Percentiles rank a stretch among this genome's conserved stretches.
These are phyloP conservation scores for Chlorella sp. DNA, from an alignment of 139 green algal genomes.

Conservation along the genomic window DNA sequence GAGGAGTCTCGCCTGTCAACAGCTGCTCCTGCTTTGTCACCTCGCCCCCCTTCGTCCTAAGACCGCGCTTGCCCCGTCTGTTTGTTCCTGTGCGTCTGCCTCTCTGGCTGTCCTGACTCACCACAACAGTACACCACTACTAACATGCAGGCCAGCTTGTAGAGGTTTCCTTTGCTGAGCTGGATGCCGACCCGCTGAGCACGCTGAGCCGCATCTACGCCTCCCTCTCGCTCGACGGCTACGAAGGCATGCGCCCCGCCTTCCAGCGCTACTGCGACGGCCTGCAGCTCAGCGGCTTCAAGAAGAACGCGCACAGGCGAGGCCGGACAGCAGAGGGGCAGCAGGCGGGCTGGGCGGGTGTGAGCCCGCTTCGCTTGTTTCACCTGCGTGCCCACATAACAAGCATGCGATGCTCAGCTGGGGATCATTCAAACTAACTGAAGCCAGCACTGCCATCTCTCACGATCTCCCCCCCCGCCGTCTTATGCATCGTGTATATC, in stretches of 20 bases:
- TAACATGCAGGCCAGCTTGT: conserved; percentile 30
- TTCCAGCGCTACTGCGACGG: conserved; percentile 42
- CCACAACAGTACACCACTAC: neutral
- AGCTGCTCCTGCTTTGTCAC: neutral
- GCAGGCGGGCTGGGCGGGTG: no score
- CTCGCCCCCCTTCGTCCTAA: neutral
- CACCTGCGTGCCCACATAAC: neutral
- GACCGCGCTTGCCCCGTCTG: neutral
- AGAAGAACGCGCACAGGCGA: conserved; percentile 60
- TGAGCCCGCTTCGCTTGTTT: neutral
- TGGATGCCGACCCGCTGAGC: conserved; percentile 57
- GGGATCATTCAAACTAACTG: no score
- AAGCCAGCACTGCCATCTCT: no score
- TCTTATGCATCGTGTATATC: no score
- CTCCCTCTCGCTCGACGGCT: conserved; percentile 42
- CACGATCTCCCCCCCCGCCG: no score
- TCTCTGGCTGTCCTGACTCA: neutral
- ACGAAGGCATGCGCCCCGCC: neutral
- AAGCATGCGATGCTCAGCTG: neutral
- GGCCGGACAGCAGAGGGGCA: no score
- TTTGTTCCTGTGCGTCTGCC: neutral
- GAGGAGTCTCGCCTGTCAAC: neutral
- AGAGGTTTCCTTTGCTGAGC: conserved; percentile 61
- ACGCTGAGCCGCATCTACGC: conserved; percentile 57
- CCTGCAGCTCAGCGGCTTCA: conserved; percentile 54